Evolutionary conservation across 192 early-diverging fungal species (phyloP), one percentile per base, ranked within the genome.

Genomic region (Phycomyces blakesleeanus): DNA sequence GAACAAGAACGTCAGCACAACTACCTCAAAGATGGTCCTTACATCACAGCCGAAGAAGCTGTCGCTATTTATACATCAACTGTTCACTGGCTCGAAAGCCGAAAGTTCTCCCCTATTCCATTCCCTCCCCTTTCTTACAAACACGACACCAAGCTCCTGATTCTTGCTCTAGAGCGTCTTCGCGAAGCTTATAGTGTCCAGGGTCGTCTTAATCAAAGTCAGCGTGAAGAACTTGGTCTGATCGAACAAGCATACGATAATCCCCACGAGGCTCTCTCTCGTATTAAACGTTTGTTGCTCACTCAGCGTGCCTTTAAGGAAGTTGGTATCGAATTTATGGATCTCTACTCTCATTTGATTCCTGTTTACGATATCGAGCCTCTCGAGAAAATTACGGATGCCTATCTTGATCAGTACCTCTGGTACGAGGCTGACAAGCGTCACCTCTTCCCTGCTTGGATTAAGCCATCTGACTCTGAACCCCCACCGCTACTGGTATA

Each of bases 71-170:
- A 98, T 66, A 94, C 94, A 2, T 89, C 94, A 2, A 95, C 94
- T 12, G 97, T 97, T 34, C 95, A 99, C 69, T 99, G 94, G 94
- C 78, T 99, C 20, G 97, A 98, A 78, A 91, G 91, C 47, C 85
- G 97, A n/a, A 93, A 92, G 68, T 98, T 99, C 67, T 90, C 93
- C 59, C 97, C 97, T 14, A 99, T 99, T 62, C 95, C 95, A 21
- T 99, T 99, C 81, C 97, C 97, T 37, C 97, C 97, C 25, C 81
- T 99, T 51, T 96, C 93, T n/a, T 99, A 99, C 80, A 99, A 99
- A 79, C 97, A 99, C 71, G 97, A 99, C 63, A 95, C 95, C n/a
- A 99, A 99, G 74, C 81, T 99, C 38, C 78, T 99, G 16, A 93
- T 97, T 63, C 78, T 99, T 61, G 95, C 97, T 34, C 78, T 99